Evolutionary conservation across 2,329 filamentous ascomycete genomes (phyloP), one percentile per base, ranked within the genome.

Genomic region (Fusarium sarcochroum): DNA sequence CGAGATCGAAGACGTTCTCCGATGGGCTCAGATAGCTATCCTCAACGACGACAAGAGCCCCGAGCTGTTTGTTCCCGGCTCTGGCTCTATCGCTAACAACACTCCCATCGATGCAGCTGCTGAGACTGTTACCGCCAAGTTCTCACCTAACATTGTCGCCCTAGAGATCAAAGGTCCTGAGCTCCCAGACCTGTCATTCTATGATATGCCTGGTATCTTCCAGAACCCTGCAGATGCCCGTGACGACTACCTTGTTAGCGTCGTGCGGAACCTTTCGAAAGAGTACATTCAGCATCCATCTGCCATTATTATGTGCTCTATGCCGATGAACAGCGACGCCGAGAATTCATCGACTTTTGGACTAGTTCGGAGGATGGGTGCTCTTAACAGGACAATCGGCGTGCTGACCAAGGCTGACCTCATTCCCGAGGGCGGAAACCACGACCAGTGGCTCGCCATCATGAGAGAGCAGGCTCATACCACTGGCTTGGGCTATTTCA

Each of bases 341-440:
- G 90, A 92, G 3, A 94, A 90, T 15, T 95, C 91, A 0, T 90
- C 86, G 1, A 91, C 92, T 0, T 88, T 91, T 13, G 84, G 86
- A 0, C 83, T 93, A 4, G 88, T 94, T 68, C 79, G 87, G 30
- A 77, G 84, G 41, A 80, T 87, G 2, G 82, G 82, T 2, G 91
- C 90, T 0, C 82, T 86, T 3, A 66, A 82, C 5, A 84, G 90
- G 2, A 92, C 90, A 1, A 84, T 92, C 53, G 93, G 93, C 0
- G 91, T 97, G 0, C 84, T 97, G 17, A 97, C 94, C 0, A 97
- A 97, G 73, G 93, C 94, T 0, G 94, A 97, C 65, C 85, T 91
- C 1, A 79, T 94, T 0, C 85, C 88, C 0, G 75, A 79, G 0
- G 84, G 84, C 0, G 80, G 87, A 1, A 80, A 82, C 0, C 74